Evolutionary conservation across 345 rosid species (phyloP).

Genomic region (Gossypium herbaceum): DNA sequence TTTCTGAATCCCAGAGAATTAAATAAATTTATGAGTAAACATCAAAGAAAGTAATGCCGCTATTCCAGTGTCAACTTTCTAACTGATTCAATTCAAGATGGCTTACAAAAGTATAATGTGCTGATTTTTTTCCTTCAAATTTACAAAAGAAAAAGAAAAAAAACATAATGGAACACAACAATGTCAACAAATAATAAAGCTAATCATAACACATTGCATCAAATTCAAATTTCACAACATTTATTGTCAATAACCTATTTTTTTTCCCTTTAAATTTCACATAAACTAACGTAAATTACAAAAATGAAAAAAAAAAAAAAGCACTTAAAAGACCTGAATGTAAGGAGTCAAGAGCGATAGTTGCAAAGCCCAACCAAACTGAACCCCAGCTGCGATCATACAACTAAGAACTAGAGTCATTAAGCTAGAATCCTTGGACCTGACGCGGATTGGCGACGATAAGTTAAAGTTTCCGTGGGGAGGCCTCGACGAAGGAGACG

Average conservation of each 20-base stretch:
- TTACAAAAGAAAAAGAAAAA: not conserved
- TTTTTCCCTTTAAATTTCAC: not conserved
- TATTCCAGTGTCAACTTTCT: not conserved
- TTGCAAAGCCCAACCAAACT: slow-evolving; percentile 97
- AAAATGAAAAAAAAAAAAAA: not conserved
- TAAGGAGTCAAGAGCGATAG: slow-evolving; percentile 91
- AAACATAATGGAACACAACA: no score
- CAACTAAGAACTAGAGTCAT: slow-evolving; percentile 68
- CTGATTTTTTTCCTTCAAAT: not conserved
- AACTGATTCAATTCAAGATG: not conserved
- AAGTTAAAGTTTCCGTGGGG: slow-evolving; percentile 24
- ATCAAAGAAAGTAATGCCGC: not conserved
- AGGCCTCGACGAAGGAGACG: slow-evolving; percentile 10
- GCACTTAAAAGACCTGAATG: slow-evolving; percentile 54
- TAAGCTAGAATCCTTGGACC: slow-evolving; percentile 48
- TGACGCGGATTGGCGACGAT: slow-evolving; percentile 15
- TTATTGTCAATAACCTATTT: not conserved
- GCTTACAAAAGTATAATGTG: not conserved
- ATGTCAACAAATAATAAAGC: not conserved
- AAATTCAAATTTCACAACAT: not conserved
- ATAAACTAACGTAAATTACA: not conserved
- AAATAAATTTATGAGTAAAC: not conserved
- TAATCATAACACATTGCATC: not conserved
- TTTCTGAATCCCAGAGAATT: not conserved
- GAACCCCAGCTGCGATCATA: slow-evolving; percentile 94